Conservation (phyloP, 257 asterid species). For the Solanum sejunctum region DNA sequence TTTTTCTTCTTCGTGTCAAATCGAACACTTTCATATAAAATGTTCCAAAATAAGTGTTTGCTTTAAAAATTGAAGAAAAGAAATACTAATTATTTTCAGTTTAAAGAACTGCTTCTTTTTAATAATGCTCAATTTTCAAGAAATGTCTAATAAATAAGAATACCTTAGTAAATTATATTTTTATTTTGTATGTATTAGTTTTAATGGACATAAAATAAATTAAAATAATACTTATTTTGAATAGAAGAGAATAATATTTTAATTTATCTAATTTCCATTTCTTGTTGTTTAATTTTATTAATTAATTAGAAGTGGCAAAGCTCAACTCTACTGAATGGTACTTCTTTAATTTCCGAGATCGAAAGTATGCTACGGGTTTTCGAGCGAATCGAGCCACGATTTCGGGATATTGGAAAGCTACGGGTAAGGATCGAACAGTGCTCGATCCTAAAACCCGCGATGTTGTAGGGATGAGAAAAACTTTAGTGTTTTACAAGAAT, state of each 20-base stretch:
- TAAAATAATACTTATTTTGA: background rate
- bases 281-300: background rate
- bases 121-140: background rate
- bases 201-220: background rate
- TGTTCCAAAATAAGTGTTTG: background rate
- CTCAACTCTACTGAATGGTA: conserved; percentile 60
- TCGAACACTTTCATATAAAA: too few relatives aligned
- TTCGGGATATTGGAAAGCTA: conserved; percentile 67
- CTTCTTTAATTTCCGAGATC: conserved; percentile 59
- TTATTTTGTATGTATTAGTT: background rate
- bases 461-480: conserved; percentile 59
- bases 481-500: conserved; percentile 54
- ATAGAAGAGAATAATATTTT: background rate
- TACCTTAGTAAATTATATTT: background rate
- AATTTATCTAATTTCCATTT: background rate
- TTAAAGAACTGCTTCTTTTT: accelerated
- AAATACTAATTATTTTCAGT: background rate
- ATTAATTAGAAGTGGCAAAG: conserved; percentile 35
- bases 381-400: conserved; percentile 50
- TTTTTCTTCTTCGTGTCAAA: too few relatives aligned
- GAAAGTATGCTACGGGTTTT: conserved; percentile 48
- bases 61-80: background rate
- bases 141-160: background rate
- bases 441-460: conserved; percentile 18
- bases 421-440: conserved; percentile 49